Evolutionary conservation across 1,139 yeast species (phyloP).

Genomic region (Meyerozyma carpophila): DNA sequence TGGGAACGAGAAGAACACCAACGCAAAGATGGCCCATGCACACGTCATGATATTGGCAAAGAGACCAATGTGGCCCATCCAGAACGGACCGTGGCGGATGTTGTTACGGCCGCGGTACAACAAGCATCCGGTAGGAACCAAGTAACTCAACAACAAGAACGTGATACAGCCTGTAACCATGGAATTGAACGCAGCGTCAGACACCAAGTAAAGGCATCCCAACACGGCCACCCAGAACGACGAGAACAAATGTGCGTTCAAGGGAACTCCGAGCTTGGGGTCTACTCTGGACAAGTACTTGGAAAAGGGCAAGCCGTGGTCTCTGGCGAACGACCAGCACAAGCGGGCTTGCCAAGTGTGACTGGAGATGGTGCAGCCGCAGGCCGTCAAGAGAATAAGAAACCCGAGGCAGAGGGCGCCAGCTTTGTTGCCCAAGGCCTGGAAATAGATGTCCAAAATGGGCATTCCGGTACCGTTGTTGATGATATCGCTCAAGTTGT

Average conservation of each 20-base stretch:
- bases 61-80: constrained; percentile 54
- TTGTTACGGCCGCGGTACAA: constrained; percentile 52
- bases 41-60: constrained; percentile 51
- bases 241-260: constrained; percentile 51
- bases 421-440: constrained; percentile 29
- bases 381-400: constrained; percentile 32
- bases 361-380: constrained; percentile 38
- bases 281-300: constrained; percentile 42
- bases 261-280: constrained; percentile 42
- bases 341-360: constrained; percentile 42
- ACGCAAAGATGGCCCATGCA: constrained; percentile 54
- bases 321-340: constrained; percentile 77
- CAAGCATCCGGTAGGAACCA: constrained; percentile 49
- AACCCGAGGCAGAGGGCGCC: constrained; percentile 35
- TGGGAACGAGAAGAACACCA: constrained; percentile 66
- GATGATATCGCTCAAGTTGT: constrained; percentile 25
- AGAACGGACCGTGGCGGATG: constrained; percentile 62
- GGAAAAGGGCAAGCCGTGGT: constrained; percentile 48
- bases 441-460: constrained; percentile 36
- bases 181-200: constrained; percentile 52
- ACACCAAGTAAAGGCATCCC: constrained; percentile 49
- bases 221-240: constrained; percentile 40
- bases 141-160: constrained; percentile 44
- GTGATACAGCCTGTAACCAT: constrained; percentile 53
- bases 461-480: constrained; percentile 34